These are phyloP conservation scores for Chlorella sp. DNA, from an alignment of 139 green algal genomes.

Conservation along the genomic window DNA sequence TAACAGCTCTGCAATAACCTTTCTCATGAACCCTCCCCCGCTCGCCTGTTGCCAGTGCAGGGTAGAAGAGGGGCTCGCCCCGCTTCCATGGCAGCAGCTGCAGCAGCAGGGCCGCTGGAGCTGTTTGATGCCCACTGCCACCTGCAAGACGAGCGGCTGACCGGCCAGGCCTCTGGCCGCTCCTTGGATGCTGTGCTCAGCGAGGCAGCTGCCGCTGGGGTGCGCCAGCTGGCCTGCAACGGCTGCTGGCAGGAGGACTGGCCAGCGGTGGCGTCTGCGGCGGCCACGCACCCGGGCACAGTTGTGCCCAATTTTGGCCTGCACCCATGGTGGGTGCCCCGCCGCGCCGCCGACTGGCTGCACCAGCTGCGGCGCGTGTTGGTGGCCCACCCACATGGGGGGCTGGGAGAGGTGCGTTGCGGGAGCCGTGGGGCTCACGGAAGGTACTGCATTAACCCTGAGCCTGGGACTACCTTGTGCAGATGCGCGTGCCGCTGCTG, in stretches of 20 bases:
- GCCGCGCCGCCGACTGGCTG: constrained; percentile 41
- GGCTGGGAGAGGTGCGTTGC: constrained; percentile 55
- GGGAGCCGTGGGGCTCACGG: not conserved
- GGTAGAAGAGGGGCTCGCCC: too few species aligned
- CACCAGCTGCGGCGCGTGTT: constrained; percentile 40
- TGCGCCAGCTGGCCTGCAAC: constrained; percentile 38
- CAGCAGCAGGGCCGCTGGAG: not conserved
- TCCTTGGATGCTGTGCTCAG: constrained; percentile 12
- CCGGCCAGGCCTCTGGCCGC: not conserved
- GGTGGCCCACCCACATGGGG: constrained; percentile 26
- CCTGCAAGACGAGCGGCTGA: constrained; percentile 49
- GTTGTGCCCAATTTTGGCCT: constrained; percentile 57
- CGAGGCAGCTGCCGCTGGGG: not conserved
- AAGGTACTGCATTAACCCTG: too few species aligned
- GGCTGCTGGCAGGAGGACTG: constrained; percentile 55
- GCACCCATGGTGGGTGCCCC: constrained; percentile 59
- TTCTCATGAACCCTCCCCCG: too few species aligned
- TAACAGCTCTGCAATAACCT: too few species aligned
- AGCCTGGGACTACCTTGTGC: too few species aligned
- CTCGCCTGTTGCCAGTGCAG: too few species aligned
- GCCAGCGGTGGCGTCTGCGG: constrained; percentile 33
- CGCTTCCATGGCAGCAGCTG: too few species aligned
- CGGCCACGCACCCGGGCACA: not conserved
- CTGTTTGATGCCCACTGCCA: constrained; percentile 60
- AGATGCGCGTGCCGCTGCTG: not conserved